Evolutionary conservation across 345 rosid genomes (phyloP), one percentile per base, ranked within the genome.

Genomic region (Brassica incana): DNA sequence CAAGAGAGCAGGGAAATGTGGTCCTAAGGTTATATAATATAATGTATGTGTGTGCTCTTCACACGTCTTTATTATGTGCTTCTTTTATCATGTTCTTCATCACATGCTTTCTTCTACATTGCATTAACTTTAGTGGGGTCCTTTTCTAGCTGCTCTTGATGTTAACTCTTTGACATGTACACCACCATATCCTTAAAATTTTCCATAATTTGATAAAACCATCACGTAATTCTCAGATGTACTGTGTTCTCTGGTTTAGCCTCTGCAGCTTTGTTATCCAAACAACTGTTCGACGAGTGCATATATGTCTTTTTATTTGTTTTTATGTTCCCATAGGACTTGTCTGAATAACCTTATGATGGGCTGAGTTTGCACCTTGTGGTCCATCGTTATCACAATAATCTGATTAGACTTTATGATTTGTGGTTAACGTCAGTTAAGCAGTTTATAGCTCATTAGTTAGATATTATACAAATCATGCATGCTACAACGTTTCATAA

Each of bases 41-140:
- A 71, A 80, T 71, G 73, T 80, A 77, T 88, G 86, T 76, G 69
- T 84, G 78, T 81, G 83, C 86, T 81, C 87, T 87, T 84, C 84
- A 79, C 73, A 81, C 83, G 89, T 90, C 91, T 86, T 88, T 89
- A 85, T 85, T 86, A 83, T 82, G 73, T 82, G 86, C 85, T 76
- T 85, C 85, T 82, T 87, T 86, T 86, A 80, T 86, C 86, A 82
- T 86, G 87, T 83, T 87, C 78, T 80, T 85, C 87, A 60, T 91
- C 94, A 91, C 92, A 88, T 90, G 92, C 84, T 52, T 77, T 76
- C 78, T 80, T 81, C 82, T 78, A 70, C 58, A 71, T 69, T 83
- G 91, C 91, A 89, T 89, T 87, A 20, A 87, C 81, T 33, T 63
- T 88, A 68, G 90, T 91, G 89, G 93, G 88, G 87, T 87, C 87